Percentiles rank a stretch among this genome's conserved stretches.
phyloP scores from a whole-genome alignment of 2,329 filamentous ascomycete species.

The Lasiodiplodia sp. region DNA sequence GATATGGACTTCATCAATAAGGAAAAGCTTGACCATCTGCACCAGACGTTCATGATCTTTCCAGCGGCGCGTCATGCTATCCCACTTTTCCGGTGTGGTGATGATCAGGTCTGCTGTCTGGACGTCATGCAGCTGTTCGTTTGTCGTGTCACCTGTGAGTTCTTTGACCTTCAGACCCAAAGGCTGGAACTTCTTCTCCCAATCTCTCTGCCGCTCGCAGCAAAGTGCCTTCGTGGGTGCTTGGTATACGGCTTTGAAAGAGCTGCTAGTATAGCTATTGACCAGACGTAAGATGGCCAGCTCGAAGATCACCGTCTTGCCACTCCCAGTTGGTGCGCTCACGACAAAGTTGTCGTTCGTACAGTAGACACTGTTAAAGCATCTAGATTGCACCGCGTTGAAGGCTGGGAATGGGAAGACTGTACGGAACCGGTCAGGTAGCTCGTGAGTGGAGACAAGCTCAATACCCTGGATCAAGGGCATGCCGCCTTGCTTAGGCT shows the following conservation, averaged over 20 bases:
- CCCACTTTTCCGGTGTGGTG: constrained; percentile 91
- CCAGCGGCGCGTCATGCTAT: constrained; percentile 88
- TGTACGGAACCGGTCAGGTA: constrained; percentile 73
- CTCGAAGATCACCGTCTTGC: constrained; percentile 83
- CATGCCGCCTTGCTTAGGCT: constrained; percentile 33
- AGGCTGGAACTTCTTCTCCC: constrained; percentile 75
- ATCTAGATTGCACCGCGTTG: constrained; percentile 84
- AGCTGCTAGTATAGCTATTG: constrained; percentile 59
- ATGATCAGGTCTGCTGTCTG: constrained; percentile 82
- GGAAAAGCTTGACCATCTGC: constrained; percentile 76
- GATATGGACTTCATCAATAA: constrained; percentile 90
- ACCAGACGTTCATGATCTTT: constrained; percentile 78
- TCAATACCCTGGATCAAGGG: constrained; percentile 66
- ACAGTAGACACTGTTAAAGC: constrained; percentile 71
- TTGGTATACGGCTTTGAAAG: constrained; percentile 85
- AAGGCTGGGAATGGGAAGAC: constrained; percentile 78
- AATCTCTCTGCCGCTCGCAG: constrained; percentile 77
- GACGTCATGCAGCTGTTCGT: constrained; percentile 70
- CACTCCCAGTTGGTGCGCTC: constrained; percentile 83
- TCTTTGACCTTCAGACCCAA: constrained; percentile 76
- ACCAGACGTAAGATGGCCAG: constrained; percentile 80
- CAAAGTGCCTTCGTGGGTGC: constrained; percentile 86
- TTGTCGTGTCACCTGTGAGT: constrained; percentile 81
- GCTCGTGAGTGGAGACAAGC: constrained; percentile 63
- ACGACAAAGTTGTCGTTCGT: constrained; percentile 79